Evolutionary conservation across 345 rosid genomes (phyloP), one percentile per base, ranked within the genome.

Genomic region (Eutrema japonicum): DNA sequence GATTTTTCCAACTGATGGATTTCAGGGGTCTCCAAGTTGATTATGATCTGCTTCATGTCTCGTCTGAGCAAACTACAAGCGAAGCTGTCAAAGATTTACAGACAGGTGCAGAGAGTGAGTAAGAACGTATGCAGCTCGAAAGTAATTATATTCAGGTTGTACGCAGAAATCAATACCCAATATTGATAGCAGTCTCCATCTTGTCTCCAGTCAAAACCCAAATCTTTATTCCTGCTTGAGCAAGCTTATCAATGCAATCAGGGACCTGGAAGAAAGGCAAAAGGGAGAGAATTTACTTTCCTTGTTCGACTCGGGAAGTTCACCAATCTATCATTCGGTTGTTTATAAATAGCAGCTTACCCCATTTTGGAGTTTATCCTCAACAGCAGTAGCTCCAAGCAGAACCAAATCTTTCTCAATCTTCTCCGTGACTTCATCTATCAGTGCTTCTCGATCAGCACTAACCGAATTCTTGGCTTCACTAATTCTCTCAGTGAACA

Each of bases 201-300:
- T 94, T 94, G 84, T 94, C 98, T 71, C 98, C 98, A 4, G 97
- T 94, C 87, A 94, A 81, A 61, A 94, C 96, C 98, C 98, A 94
- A 60, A 94, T 85, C 80, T 91, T 94, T 64, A 91, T 94, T 74
- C 98, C 98, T 51, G 98, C 98, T 86, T 83, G 96, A 48, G 98
- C 98, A 82, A 94, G 98, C 79, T 87, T 94, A 87, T 94, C 93
- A 66, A 94, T 94, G 87, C 97, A 94, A 77, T 87, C 92, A 65
- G 98, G 90, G 68, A 94, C 98, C 98, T 93, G 73, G 30, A 51
- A 11, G 6, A 60, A 27, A 77, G 22, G 33, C 56, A 33, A 76
- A 37, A 78, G 35, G 70, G 59, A 53, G 35, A 50, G 32, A 22
- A 38, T 1, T 45, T 18, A 49, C 4, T 63, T 43, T 58, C 48